A percentile compares a stretch with the other conserved stretches of the same genome.
Conservation (phyloP, 495 filamentous ascomycete genomes). For the Barbatosphaeria neglecta region DNA sequence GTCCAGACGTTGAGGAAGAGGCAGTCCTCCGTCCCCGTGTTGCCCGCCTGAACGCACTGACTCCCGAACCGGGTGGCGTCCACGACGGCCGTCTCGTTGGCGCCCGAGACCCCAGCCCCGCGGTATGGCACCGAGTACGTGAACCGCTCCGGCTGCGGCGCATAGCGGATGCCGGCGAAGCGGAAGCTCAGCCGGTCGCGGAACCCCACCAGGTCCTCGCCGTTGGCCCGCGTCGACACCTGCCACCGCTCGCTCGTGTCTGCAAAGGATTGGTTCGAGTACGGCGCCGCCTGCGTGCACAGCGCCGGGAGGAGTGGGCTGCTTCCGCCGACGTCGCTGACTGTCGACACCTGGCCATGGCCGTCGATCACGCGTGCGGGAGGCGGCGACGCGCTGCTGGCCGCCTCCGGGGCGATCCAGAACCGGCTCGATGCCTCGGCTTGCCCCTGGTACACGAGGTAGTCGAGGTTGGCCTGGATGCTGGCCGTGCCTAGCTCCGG, state of each 20-base stretch:
- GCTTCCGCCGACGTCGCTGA: too few species aligned
- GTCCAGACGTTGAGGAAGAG: constrained; percentile 46
- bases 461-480: constrained; percentile 28
- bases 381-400: constrained; percentile 2
- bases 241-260: constrained; percentile 32
- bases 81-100: too few species aligned
- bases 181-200: constrained; percentile 43
- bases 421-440: constrained; percentile 13
- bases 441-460: constrained; percentile 19
- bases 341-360: constrained; percentile 10
- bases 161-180: constrained; percentile 31
- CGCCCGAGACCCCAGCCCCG: constrained; percentile 20
- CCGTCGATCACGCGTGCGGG: constrained; percentile 15
- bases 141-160: constrained; percentile 26
- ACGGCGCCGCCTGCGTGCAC: constrained; percentile 36
- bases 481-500: constrained; percentile 19
- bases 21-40: constrained; percentile 34
- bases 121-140: constrained; percentile 23
- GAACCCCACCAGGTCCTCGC: constrained; percentile 27
- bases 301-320: constrained; percentile 16
- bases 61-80: constrained; percentile 27
- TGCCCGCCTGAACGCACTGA: constrained; percentile 27
- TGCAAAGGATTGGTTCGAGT: constrained; percentile 23
- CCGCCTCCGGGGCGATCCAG: constrained; percentile 24
- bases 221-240: constrained; percentile 28